Conservation (phyloP, 208 protist species). For the Strigomonas galati region DNA sequence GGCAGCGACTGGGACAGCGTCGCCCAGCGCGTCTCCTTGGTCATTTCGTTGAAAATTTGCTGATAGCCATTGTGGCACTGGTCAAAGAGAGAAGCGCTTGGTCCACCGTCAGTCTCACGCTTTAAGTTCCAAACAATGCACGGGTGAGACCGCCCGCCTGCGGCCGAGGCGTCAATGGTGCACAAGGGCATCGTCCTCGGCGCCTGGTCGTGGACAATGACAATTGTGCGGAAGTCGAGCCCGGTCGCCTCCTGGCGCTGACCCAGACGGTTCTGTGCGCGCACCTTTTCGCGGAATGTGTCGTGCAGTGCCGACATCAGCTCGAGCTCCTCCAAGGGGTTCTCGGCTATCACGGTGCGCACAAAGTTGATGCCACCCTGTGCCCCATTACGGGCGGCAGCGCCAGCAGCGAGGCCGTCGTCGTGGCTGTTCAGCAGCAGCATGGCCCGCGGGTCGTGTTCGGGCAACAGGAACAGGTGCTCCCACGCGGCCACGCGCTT, state of each 20-base stretch:
- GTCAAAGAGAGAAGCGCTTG: constrained; percentile 49
- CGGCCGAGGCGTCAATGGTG: constrained; percentile 22
- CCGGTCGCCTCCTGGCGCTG: constrained; percentile 24
- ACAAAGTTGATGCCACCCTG: constrained; percentile 59
- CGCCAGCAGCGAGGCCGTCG: background rate
- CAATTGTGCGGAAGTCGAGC: constrained; percentile 63
- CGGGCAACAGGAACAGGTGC: constrained; percentile 21
- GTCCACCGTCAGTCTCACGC: constrained; percentile 4
- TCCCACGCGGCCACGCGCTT: constrained; percentile 60
- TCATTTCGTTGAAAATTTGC: constrained; percentile 57
- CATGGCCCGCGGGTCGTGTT: background rate
- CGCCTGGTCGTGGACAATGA: constrained; percentile 72
- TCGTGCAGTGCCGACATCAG: constrained; percentile 55
- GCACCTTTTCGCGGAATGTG: constrained; percentile 26
- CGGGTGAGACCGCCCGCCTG: constrained; percentile 12
- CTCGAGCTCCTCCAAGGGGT: constrained; percentile 57
- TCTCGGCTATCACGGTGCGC: constrained; percentile 64
- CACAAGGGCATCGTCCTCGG: constrained; percentile 47
- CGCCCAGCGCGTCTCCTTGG: constrained; percentile 51
- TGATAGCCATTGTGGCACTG: constrained; percentile 71
- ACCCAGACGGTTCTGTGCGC: background rate
- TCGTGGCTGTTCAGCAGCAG: background rate
- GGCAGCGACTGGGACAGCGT: constrained; percentile 27
- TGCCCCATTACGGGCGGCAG: background rate
- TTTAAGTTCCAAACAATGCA: constrained; percentile 58